Percentiles rank a stretch among this genome's conserved stretches.
Conservation (phyloP, 2,329 filamentous ascomycete species). For the Huntiella moniliformis region DNA sequence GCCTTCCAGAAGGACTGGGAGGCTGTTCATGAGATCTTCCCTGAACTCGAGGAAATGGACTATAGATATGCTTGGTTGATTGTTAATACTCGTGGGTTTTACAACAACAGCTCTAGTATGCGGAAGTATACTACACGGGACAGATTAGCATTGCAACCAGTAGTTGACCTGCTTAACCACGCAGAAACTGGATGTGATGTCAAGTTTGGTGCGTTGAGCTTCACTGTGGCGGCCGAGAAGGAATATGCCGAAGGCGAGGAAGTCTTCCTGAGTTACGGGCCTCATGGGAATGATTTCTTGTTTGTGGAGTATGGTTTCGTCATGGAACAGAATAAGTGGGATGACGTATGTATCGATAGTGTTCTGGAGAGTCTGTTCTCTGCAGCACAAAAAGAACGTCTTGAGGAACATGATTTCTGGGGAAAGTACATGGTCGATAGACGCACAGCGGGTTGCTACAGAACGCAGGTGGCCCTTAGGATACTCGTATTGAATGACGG, state of each 20-base stretch:
- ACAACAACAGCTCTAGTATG: constrained; percentile 30
- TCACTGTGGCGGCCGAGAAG: constrained; percentile 32
- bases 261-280: constrained; percentile 50
- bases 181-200: constrained; percentile 31
- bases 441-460: constrained; percentile 29
- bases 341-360: constrained; percentile 30
- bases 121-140: constrained; percentile 29
- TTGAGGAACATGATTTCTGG: constrained; percentile 30
- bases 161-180: constrained; percentile 55
- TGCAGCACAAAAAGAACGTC: constrained; percentile 18
- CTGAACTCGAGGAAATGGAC: constrained; percentile 19
- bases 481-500: constrained; percentile 19
- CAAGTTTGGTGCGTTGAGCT: constrained; percentile 29
- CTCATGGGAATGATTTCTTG: constrained; percentile 53
- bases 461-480: constrained; percentile 35
- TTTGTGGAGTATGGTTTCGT: constrained; percentile 47
- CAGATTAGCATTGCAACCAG: constrained; percentile 50
- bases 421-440: constrained; percentile 33
- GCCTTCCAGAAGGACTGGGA: constrained; percentile 25
- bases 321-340: constrained; percentile 30
- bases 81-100: constrained; percentile 44
- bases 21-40: constrained; percentile 17
- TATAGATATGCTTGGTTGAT: constrained; percentile 40
- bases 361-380: constrained; percentile 24
- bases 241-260: constrained; percentile 40